These are phyloP conservation scores for Zygosaccharomyces bailii DNA, from an alignment of 805 yeast species.

Conservation along the genomic window DNA sequence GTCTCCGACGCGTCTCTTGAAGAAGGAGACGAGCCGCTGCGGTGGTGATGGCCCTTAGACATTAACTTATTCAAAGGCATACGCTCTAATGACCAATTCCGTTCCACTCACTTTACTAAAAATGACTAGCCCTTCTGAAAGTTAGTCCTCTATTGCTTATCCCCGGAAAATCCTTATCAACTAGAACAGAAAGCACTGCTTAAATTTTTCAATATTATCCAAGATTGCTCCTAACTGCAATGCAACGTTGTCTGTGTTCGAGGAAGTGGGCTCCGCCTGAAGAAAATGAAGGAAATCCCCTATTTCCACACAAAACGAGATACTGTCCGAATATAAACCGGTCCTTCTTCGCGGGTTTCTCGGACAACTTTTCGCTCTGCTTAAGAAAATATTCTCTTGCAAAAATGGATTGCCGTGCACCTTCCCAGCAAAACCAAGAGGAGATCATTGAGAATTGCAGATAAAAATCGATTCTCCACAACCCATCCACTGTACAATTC, in stretches of 20 bases:
- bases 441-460: not conserved
- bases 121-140: slow-evolving; percentile 3
- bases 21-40: slow-evolving; percentile 8
- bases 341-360: not conserved
- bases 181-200: not conserved
- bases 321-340: not conserved
- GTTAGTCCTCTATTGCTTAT: not conserved
- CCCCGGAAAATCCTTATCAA: not conserved
- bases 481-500: too few species aligned
- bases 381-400: not conserved
- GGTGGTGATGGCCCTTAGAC: slow-evolving; percentile 2
- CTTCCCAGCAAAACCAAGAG: not conserved
- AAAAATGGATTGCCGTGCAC: not conserved
- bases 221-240: not conserved
- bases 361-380: not conserved
- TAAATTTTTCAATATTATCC: not conserved
- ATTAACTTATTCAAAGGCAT: slow-evolving; percentile 8
- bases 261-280: not conserved
- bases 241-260: not conserved
- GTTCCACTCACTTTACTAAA: slow-evolving; percentile 2
- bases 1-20: slow-evolving; percentile 10
- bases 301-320: not conserved
- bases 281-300: not conserved
- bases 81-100: slow-evolving; percentile 5
- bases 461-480: too few species aligned